A percentile compares a stretch with the other conserved stretches of the same genome.
Evolutionary conservation across 768 basidiomycete species (phyloP).

Genomic region (Boletus tomentosulus): DNA sequence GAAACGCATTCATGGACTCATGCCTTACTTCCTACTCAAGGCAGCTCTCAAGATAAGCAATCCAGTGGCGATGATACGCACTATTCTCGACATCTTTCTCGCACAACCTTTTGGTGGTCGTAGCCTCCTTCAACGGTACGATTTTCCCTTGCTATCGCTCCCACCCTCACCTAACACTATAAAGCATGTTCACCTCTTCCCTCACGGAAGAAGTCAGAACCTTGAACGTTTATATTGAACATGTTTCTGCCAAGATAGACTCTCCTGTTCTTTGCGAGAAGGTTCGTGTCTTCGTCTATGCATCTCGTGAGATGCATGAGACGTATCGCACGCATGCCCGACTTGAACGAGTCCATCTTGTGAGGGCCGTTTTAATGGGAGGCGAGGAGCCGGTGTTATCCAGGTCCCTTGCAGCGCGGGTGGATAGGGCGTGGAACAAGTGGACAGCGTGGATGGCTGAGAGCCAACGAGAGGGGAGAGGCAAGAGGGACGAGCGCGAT

Average conservation of each 20-base stretch:
- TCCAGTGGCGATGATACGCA: slow-evolving; percentile 94
- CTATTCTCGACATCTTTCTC: slow-evolving; percentile 88
- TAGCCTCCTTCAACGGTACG: slow-evolving; percentile 83
- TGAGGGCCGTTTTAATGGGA: slow-evolving; percentile 77
- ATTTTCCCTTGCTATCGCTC: neutral
- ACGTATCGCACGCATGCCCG: slow-evolving; percentile 76
- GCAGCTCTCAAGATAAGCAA: slow-evolving; percentile 89
- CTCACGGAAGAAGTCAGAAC: slow-evolving; percentile 84
- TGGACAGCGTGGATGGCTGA: slow-evolving; percentile 70
- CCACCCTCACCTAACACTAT: slow-evolving; percentile 3
- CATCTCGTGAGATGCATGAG: slow-evolving; percentile 83
- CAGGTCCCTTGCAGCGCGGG: slow-evolving; percentile 74
- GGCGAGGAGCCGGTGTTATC: slow-evolving; percentile 71
- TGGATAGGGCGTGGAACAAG: slow-evolving; percentile 73
- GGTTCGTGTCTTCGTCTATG: slow-evolving; percentile 80
- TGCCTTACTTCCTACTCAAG: slow-evolving; percentile 98
- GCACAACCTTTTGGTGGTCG: slow-evolving; percentile 95
- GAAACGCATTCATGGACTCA: slow-evolving; percentile 90
- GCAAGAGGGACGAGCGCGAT: slow-evolving; percentile 48
- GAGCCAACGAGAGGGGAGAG: slow-evolving; percentile 44
- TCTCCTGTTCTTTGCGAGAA: slow-evolving; percentile 88
- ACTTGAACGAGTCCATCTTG: slow-evolving; percentile 65
- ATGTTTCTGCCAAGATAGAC: slow-evolving; percentile 84
- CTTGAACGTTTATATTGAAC: slow-evolving; percentile 82
- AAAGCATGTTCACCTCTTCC: slow-evolving; percentile 93